A percentile compares a stretch with the other conserved stretches of the same genome.
phyloP scores from a whole-genome alignment of 2,329 filamentous ascomycete species.

The Pseudopithomyces chartarum region DNA sequence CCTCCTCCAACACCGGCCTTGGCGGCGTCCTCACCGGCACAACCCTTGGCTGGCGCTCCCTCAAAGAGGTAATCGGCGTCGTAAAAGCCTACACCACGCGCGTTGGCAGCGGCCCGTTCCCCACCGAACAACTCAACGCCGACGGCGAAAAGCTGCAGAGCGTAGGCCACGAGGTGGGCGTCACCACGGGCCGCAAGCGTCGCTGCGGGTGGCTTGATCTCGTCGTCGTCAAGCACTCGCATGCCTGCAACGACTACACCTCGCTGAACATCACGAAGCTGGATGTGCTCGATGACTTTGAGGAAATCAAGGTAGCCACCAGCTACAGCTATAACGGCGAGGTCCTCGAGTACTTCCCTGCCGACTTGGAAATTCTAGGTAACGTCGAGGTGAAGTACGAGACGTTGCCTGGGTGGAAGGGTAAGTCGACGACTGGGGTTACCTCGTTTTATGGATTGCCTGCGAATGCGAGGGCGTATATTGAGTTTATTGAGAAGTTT shows the following conservation, averaged over 20 bases:
- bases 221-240: constrained; percentile 70
- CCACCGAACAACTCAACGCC: constrained; percentile 66
- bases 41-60: constrained; percentile 63
- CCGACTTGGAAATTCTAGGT: constrained; percentile 63
- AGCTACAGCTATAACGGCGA: constrained; percentile 67
- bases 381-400: constrained; percentile 69
- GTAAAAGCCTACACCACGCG: constrained; percentile 72
- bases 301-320: constrained; percentile 74
- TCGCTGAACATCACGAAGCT: constrained; percentile 69
- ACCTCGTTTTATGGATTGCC: constrained; percentile 68
- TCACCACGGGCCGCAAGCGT: constrained; percentile 63
- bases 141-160: constrained; percentile 62
- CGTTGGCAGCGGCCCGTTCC: constrained; percentile 66
- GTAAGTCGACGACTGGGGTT: constrained; percentile 62
- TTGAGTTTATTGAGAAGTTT: constrained; percentile 70
- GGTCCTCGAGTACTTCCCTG: constrained; percentile 67
- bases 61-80: constrained; percentile 67
- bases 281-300: constrained; percentile 75
- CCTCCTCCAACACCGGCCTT: constrained; percentile 63
- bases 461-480: constrained; percentile 66
- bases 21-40: constrained; percentile 69
- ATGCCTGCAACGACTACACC: constrained; percentile 70
- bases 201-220: constrained; percentile 71
- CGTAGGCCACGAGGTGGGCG: constrained; percentile 61
- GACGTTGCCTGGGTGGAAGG: constrained; percentile 71